Conservation (phyloP, 306 rosid species). For the Quercus gilva region DNA sequence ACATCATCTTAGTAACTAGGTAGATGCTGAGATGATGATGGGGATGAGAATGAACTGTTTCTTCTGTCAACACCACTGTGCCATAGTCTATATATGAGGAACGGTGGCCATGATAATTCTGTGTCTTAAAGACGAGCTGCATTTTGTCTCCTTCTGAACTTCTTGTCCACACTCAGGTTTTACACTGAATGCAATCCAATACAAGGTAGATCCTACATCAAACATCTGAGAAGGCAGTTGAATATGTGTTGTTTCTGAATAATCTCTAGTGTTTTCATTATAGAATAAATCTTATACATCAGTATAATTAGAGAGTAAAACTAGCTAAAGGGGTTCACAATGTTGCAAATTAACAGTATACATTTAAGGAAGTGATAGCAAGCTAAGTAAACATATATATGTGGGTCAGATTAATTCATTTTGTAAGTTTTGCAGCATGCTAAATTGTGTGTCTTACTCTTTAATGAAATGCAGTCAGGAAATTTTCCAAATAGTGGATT, state of each 20-base stretch:
- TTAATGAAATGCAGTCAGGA: no score
- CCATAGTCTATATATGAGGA: conserved; percentile 41
- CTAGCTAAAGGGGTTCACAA: neutral
- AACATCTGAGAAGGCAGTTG: neutral
- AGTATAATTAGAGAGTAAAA: neutral
- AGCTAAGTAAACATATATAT: no score
- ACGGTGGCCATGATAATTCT: conserved; percentile 25
- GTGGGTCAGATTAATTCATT: no score
- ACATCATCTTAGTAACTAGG: conserved; percentile 82
- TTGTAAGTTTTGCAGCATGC: no score
- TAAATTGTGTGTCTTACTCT: no score
- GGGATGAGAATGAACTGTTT: conserved; percentile 51
- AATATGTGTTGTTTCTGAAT: neutral
- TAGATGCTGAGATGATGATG: conserved; percentile 53
- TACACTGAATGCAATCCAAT: neutral
- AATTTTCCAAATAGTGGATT: no score
- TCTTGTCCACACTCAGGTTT: neutral
- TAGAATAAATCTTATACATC: neutral
- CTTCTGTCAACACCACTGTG: conserved; percentile 81
- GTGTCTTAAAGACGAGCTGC: neutral
- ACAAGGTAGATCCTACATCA: neutral
- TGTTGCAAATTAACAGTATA: no score
- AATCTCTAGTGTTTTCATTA: neutral
- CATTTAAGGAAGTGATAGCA: no score
- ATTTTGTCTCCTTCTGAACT: neutral